Base-by-base conservation (phyloP, 2,329 filamentous ascomycete species). In the Fusarium clavum region DNA sequence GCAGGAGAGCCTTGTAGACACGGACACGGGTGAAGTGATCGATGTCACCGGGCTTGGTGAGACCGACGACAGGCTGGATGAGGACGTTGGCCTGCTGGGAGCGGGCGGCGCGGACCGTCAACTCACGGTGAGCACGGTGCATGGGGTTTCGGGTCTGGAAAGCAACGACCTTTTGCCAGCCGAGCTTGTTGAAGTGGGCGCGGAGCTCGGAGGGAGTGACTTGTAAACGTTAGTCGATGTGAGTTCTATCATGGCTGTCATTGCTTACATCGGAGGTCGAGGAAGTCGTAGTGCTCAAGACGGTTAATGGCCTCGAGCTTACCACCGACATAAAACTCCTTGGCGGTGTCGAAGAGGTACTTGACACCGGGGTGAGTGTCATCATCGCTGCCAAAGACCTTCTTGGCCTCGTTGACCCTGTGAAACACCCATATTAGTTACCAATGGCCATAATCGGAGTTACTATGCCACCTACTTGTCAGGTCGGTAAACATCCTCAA, bases 61-160 rank as follows among this genome's bases (percentile, higher is more conserved):
- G 89, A 79, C 96, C 96, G 72, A 99, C 96, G 71, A 99, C 96
- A 67, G 96, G 96, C 86, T 99, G 96, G 82, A 99, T 99, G 78
- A 99, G 92, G 74, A 99, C 96, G 81, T 99, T 99, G 81, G 96
- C 96, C 82, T 98, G 94, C 83, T 97, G 93, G 61, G 92, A 92
- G 77, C 96, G 95, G 73, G 96, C 96, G 74, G 96, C 96, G 78
- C 96, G 94, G 78, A 99, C 96, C 64, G 96, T 99, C 82, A 99
- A 86, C 86, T 99, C 96, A 83, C 96, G 90, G 84, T 99, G 96
- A 81, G 96, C 96, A 78, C 96, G 92, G 87, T 99, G 96, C 96
- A 99, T 99, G 76, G 96, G 96, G 85, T 99, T 99, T 81, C 94
- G 87, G 72, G 96, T 99, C 88, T 99, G 96, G 92, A 99, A 99